A percentile compares a stretch with the other conserved stretches of the same genome.
phyloP scores from a whole-genome alignment of 345 rosid species.

The Eucalyptus virginea region DNA sequence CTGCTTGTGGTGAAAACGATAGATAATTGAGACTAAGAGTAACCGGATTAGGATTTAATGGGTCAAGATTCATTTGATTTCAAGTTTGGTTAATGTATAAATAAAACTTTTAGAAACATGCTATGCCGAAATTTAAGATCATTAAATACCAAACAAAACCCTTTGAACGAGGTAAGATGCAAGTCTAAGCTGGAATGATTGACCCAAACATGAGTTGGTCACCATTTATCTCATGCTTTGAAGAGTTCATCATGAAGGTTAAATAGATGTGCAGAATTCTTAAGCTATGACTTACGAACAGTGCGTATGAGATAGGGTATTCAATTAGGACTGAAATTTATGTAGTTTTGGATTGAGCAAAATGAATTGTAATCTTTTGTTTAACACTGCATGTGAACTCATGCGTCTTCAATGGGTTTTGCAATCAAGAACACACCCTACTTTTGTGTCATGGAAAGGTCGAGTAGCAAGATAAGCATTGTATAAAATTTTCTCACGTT shows the following conservation, averaged over 20 bases:
- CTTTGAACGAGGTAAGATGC: not conserved
- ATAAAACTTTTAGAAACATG: not conserved
- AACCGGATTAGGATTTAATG: not conserved
- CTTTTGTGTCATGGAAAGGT: constrained; percentile 67
- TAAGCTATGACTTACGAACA: not conserved
- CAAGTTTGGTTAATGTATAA: not conserved
- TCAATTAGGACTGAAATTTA: not conserved
- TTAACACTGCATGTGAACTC: not conserved
- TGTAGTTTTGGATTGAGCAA: not conserved
- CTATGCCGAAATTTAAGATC: not conserved
- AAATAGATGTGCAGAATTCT: not conserved
- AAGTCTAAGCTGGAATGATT: not conserved
- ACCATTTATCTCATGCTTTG: not conserved
- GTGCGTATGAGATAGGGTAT: not conserved
- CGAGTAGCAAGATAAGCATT: constrained; percentile 41
- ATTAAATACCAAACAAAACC: no score
- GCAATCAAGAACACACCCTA: constrained; percentile 62
- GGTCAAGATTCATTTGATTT: not conserved
- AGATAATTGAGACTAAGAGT: not conserved
- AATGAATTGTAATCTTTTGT: not conserved
- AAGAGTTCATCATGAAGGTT: not conserved
- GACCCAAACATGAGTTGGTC: not conserved
- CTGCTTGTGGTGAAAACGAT: not conserved
- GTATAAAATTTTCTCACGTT: not conserved
- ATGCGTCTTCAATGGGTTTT: constrained; percentile 29